phyloP scores from a whole-genome alignment of 306 rosid species.

The Trifolium dubium region DNA sequence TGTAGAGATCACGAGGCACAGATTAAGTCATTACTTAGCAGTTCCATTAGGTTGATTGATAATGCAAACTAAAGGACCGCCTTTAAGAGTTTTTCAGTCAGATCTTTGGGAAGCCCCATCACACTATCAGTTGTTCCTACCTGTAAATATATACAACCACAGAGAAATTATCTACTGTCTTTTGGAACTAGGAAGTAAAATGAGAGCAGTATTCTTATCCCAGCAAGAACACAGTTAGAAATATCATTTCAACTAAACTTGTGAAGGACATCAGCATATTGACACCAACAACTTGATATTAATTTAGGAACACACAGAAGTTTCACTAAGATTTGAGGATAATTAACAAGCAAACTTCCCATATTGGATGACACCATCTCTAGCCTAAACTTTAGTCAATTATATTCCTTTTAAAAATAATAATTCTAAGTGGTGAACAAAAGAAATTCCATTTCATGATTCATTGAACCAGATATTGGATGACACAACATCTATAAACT shows the following conservation, averaged over 20 bases:
- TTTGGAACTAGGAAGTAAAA: slow-evolving; percentile 1
- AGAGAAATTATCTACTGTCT: slow-evolving; percentile 26
- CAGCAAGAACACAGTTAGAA: slow-evolving; percentile 27
- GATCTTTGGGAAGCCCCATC: slow-evolving; percentile 91
- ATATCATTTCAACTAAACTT: slow-evolving; percentile 16
- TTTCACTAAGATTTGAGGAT: slow-evolving; percentile 23
- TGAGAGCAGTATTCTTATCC: slow-evolving; percentile 3
- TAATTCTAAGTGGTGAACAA: neutral
- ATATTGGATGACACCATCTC: neutral
- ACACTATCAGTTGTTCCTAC: slow-evolving; percentile 94
- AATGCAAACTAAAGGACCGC: slow-evolving; percentile 59
- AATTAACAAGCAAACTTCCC: slow-evolving; percentile 26
- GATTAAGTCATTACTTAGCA: slow-evolving; percentile 36
- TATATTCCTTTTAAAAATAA: neutral
- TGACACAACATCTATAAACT: slow-evolving; percentile 11
- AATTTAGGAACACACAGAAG: slow-evolving; percentile 10
- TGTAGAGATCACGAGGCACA: neutral
- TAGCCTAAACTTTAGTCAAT: neutral
- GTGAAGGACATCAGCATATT: slow-evolving; percentile 11
- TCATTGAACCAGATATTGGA: slow-evolving; percentile 2
- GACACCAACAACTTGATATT: slow-evolving; percentile 12
- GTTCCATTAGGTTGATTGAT: slow-evolving; percentile 15
- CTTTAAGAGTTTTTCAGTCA: slow-evolving; percentile 74
- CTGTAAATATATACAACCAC: slow-evolving; percentile 56
- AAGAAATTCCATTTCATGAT: slow-evolving; percentile 32